Evolutionary conservation across 176 grass and related monocot genomes (phyloP).

Genomic region (Rhipidocladum racemiflorum): DNA sequence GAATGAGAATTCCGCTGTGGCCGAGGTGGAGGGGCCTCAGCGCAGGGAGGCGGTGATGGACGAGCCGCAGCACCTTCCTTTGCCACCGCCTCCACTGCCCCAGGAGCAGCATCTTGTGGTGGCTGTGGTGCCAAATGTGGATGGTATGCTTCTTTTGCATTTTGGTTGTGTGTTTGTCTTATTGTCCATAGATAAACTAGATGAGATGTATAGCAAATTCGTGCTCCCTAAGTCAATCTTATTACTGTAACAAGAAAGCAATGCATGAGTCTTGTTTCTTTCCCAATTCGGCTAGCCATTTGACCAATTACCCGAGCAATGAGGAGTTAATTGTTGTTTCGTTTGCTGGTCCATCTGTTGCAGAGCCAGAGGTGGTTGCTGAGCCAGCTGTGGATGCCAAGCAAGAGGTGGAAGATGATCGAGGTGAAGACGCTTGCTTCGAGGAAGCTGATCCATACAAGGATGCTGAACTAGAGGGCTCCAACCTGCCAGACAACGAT

Average conservation of each 20-base stretch:
- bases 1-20: conserved; percentile 6
- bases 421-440: conserved; percentile 34
- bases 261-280: conserved; percentile 22
- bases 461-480: conserved; percentile 31
- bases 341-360: conserved; percentile 31
- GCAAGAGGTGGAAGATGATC: conserved; percentile 33
- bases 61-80: background rate
- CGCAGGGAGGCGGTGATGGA: background rate
- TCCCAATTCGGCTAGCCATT: conserved; percentile 9
- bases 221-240: conserved; percentile 20
- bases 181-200: conserved; percentile 23
- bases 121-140: conserved; percentile 40
- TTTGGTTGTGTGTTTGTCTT: conserved; percentile 32
- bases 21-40: conserved; percentile 20
- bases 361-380: conserved; percentile 29
- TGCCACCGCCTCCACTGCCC: background rate
- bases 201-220: conserved; percentile 28
- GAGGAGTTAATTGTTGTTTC: conserved; percentile 33
- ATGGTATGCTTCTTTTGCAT: conserved; percentile 42
- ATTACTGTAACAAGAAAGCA: conserved; percentile 13
- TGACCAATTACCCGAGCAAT: conserved; percentile 7
- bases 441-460: conserved; percentile 24
- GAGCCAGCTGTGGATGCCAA: conserved; percentile 20
- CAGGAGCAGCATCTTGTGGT: conserved; percentile 28
- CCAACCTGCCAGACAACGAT: conserved; percentile 35